These are phyloP conservation scores for Penicillium odoratum DNA, from an alignment of 495 filamentous ascomycete species.

Conservation along the genomic window DNA sequence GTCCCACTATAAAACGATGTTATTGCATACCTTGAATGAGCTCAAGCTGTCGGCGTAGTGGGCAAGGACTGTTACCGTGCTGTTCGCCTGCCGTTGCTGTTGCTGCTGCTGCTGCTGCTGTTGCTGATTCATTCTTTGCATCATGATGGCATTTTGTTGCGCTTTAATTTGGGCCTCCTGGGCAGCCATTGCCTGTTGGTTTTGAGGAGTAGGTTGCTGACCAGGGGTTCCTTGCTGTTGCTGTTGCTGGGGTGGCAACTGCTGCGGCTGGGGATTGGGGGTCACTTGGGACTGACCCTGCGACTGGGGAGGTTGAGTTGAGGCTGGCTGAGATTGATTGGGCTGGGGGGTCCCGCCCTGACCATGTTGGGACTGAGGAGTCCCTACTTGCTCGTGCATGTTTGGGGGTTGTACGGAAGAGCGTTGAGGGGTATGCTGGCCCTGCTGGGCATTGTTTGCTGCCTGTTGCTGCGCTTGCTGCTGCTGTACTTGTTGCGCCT, in stretches of 20 bases:
- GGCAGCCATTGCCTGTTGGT: slow-evolving; percentile 39
- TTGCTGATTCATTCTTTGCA: slow-evolving; percentile 47
- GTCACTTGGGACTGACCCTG: slow-evolving; percentile 50
- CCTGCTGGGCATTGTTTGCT: slow-evolving; percentile 42
- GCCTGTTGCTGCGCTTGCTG: slow-evolving; percentile 41
- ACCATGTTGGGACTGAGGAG: slow-evolving; percentile 58
- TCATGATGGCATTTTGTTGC: slow-evolving; percentile 46
- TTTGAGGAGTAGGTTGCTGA: slow-evolving; percentile 44
- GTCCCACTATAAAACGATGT: neutral
- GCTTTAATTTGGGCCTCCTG: slow-evolving; percentile 47
- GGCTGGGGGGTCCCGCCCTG: slow-evolving; percentile 53
- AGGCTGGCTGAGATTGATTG: slow-evolving; percentile 43
- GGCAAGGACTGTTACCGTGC: slow-evolving; percentile 62
- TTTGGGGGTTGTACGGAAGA: slow-evolving; percentile 45
- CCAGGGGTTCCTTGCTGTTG: slow-evolving; percentile 40
- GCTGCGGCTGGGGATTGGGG: slow-evolving; percentile 47
- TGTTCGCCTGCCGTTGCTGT: slow-evolving; percentile 32
- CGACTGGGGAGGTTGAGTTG: slow-evolving; percentile 41
- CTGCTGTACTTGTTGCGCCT: slow-evolving; percentile 32
- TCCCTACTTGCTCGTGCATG: slow-evolving; percentile 48
- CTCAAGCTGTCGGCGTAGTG: slow-evolving; percentile 71
- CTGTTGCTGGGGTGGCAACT: slow-evolving; percentile 48
- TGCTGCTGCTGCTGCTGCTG: slow-evolving; percentile 33
- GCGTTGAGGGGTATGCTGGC: slow-evolving; percentile 50
- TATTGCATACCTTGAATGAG: slow-evolving; percentile 55